A percentile compares a stretch with the other conserved stretches of the same genome.
phyloP scores from a whole-genome alignment of 1,139 yeast species.

The Pichia sp. region DNA sequence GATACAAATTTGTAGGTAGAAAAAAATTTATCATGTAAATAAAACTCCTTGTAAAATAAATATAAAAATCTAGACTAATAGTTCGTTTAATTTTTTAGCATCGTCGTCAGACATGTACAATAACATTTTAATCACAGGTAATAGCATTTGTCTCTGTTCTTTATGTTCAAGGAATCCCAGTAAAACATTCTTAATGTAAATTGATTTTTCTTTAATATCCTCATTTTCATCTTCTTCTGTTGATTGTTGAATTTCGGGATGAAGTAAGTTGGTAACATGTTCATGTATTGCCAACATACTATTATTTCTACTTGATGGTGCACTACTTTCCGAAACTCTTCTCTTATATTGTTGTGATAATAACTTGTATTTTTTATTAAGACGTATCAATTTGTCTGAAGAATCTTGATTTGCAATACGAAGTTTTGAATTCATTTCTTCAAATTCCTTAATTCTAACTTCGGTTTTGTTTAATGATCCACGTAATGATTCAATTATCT shows the following conservation, averaged over 20 bases:
- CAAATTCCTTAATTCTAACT: conserved; percentile 48
- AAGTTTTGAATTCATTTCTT: conserved; percentile 48
- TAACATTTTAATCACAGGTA: conserved; percentile 79
- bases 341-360: conserved; percentile 52
- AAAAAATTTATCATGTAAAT: background rate
- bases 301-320: conserved; percentile 24
- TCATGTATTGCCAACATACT: conserved; percentile 12
- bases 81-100: conserved; percentile 59
- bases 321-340: conserved; percentile 24
- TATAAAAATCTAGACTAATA: conserved; percentile 40
- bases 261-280: background rate
- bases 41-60: no score
- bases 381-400: conserved; percentile 55
- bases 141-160: conserved; percentile 78
- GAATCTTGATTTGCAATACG: conserved; percentile 65
- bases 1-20: no score
- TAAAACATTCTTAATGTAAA: conserved; percentile 81
- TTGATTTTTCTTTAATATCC: conserved; percentile 43
- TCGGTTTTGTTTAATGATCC: conserved; percentile 47
- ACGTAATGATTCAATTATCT: conserved; percentile 45
- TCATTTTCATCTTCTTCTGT: conserved; percentile 14
- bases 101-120: conserved; percentile 65
- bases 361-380: conserved; percentile 60
- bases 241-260: conserved; percentile 4
- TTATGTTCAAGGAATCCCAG: conserved; percentile 85